Conservation (phyloP, 176 grass and related monocot genomes). For the Musa beccarii region DNA sequence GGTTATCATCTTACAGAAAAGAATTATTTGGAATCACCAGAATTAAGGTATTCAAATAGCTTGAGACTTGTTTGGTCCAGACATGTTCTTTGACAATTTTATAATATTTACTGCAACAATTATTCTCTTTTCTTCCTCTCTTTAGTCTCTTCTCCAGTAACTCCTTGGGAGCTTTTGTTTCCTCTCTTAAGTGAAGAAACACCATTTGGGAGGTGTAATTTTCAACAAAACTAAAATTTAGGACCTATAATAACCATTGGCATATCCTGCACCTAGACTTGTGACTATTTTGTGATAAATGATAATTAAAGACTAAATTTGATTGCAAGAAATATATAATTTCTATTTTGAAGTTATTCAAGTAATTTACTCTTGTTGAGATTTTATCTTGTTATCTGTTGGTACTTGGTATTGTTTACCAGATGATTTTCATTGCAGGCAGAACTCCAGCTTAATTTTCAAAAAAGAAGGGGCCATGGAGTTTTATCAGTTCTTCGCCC, state of each 20-base stretch:
- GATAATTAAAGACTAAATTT: too few species aligned
- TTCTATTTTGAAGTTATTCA: too few species aligned
- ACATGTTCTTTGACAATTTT: not conserved
- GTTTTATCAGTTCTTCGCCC: slow-evolving; percentile 75
- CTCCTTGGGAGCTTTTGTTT: not conserved
- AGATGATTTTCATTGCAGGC: slow-evolving; percentile 43
- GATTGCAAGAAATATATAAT: too few species aligned
- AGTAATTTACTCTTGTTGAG: too few species aligned
- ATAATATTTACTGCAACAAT: not conserved
- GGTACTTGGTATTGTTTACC: not conserved
- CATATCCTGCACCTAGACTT: not conserved
- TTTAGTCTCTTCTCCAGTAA: not conserved
- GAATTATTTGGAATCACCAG: not conserved
- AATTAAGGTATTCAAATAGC: not conserved
- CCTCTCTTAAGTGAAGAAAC: not conserved
- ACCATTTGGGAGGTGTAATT: not conserved
- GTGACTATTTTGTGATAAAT: not conserved
- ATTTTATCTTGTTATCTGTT: not conserved
- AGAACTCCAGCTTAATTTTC: slow-evolving; percentile 98
- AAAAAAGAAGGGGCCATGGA: slow-evolving; percentile 96
- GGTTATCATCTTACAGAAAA: not conserved
- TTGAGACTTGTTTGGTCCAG: not conserved
- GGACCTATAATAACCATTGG: not conserved
- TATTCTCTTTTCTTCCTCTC: not conserved
- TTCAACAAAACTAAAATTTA: not conserved